Percentiles rank a stretch among this genome's conserved stretches.
Evolutionary conservation across 305 asterid genomes (phyloP).

Genomic region (Petunia hybrid): DNA sequence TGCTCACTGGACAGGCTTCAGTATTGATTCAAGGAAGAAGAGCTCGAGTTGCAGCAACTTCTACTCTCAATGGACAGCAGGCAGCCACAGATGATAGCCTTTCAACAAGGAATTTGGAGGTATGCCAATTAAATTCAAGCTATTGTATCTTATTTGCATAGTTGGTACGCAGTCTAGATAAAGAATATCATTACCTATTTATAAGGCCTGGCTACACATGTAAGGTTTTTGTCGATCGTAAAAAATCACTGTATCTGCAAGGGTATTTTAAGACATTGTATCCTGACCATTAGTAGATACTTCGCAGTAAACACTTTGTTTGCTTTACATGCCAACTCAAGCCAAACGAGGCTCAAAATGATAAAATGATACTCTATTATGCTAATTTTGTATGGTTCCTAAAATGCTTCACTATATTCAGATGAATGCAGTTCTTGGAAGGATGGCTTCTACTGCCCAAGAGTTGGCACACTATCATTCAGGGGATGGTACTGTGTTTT

Average conservation of each 20-base stretch:
- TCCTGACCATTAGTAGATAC: neutral
- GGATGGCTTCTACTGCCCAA: slow-evolving; percentile 90
- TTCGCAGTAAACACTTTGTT: neutral
- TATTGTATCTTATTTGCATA: slow-evolving; percentile 14
- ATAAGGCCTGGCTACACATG: neutral
- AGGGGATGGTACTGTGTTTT: slow-evolving; percentile 77
- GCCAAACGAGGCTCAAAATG: neutral
- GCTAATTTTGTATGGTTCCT: slow-evolving; percentile 2
- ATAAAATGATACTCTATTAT: neutral
- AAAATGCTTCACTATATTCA: slow-evolving; percentile 40
- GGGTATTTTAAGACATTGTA: neutral
- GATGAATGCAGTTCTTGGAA: slow-evolving; percentile 96
- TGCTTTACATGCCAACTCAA: neutral
- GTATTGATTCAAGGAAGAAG: slow-evolving; percentile 94
- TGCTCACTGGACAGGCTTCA: slow-evolving; percentile 92
- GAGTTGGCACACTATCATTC: slow-evolving; percentile 97
- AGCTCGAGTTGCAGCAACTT: slow-evolving; percentile 94
- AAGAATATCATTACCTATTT: neutral
- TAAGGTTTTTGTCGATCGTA: slow-evolving; percentile 1
- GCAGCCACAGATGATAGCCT: slow-evolving; percentile 82
- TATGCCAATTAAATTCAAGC: slow-evolving; percentile 40
- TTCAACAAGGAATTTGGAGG: slow-evolving; percentile 94
- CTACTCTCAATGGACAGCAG: slow-evolving; percentile 83
- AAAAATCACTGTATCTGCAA: neutral
- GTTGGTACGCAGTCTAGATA: neutral